Evolutionary conservation across 176 grass and related monocot species (phyloP), one percentile per base, ranked within the genome.

Genomic region (Cenchrus purpureus): DNA sequence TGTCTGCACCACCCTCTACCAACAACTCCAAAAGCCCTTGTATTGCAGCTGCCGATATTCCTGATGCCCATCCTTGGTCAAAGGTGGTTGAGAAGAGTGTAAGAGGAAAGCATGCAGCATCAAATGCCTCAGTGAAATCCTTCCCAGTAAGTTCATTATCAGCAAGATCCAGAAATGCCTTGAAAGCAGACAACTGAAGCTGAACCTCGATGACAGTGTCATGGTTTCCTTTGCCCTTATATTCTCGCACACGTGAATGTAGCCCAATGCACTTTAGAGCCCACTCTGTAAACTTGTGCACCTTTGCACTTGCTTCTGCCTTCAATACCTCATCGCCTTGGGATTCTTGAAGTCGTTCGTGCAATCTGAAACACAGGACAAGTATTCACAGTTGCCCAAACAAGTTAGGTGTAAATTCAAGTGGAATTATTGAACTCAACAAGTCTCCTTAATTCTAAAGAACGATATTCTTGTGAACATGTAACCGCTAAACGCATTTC

Each of bases 261-360:
- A 93, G 69, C 5, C 90, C 90, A 12, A 99, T 96, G 73, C 91
- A 99, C 84, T 92, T 95, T 29, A 99, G 80, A 83, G 97, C 97
- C 93, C 93, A 99, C 76, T 99, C 97, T 70, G 97, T 99, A 85
- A 99, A 99, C 71, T 92, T 99, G 54, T 94, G 97, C 12, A 96
- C 93, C 66, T 99, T 99, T 37, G 89, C 82, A 71, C 89, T 84
- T 40, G 93, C 91, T 96, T 99, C 93, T 54, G 91, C 93, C 69
- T 99, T 99, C 68, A 99, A 63, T 87, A 92, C 88, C 74, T 99
- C 97, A 73, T 99, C 91, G 8, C 91, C 93, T 31, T 96, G 97
- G 54, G 91, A 94, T 88, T 99, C 97, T 90, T 99, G 91, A 56
- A 99, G 91, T 4, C 91, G 89, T 65, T 99, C 97, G 20, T 94